A percentile compares a stretch with the other conserved stretches of the same genome.
Conservation (phyloP, 495 filamentous ascomycete genomes). For the Penicillium robsamsonii region DNA sequence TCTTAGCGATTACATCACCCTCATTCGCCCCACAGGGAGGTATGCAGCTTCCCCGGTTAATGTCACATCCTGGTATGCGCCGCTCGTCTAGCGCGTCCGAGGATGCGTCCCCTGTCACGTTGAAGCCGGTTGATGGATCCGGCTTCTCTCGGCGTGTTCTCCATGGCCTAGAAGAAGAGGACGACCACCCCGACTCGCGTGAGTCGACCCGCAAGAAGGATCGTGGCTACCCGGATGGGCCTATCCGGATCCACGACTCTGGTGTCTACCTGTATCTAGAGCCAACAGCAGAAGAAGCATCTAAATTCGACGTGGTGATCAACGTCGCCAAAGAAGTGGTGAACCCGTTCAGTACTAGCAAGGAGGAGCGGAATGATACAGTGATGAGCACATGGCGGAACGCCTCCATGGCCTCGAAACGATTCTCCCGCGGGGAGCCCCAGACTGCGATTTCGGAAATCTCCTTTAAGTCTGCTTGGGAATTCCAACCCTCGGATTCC, state of each 20-base stretch:
- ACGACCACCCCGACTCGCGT: conserved; percentile 68
- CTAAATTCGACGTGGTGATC: conserved; percentile 85
- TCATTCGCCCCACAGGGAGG: conserved; percentile 58
- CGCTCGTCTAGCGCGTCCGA: conserved; percentile 24
- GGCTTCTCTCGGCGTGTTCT: conserved; percentile 28
- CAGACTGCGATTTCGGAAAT: conserved; percentile 67
- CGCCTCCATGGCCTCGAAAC: conserved; percentile 32
- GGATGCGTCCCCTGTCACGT: conserved; percentile 28
- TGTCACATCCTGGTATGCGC: conserved; percentile 35
- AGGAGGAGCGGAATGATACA: conserved; percentile 33
- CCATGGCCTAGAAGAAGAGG: conserved; percentile 64
- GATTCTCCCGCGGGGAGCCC: conserved; percentile 55
- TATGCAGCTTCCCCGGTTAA: conserved; percentile 60
- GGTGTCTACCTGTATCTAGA: conserved; percentile 91
- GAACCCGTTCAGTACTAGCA: conserved; percentile 68
- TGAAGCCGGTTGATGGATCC: conserved; percentile 26
- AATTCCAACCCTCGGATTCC: conserved; percentile 39
- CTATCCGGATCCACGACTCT: conserved; percentile 88
- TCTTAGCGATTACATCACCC: conserved; percentile 57
- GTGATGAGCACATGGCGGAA: conserved; percentile 46
- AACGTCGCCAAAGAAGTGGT: conserved; percentile 93
- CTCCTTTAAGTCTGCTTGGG: conserved; percentile 73
- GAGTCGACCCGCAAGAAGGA: conserved; percentile 62
- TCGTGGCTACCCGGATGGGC: conserved; percentile 88
- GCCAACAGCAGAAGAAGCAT: conserved; percentile 79